These are phyloP conservation scores for Musa acuminata DNA, from an alignment of 176 grass and related monocot species.

Conservation along the genomic window DNA sequence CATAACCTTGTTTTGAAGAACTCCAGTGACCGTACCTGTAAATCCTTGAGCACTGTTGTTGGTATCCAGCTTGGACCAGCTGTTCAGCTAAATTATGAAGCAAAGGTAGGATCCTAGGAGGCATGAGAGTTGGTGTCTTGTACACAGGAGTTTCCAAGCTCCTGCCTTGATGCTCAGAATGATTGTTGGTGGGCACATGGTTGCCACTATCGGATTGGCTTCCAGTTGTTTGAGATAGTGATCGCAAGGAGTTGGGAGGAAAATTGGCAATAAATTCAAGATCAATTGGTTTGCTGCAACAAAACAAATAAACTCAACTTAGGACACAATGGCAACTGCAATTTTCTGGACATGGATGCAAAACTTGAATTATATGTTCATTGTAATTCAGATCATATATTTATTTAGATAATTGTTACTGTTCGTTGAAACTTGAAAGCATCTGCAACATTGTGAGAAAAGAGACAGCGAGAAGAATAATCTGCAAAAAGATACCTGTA, in stretches of 20 bases:
- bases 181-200: not conserved
- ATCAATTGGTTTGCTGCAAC: conserved; percentile 81
- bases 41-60: conserved; percentile 52
- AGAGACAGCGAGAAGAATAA: not conserved
- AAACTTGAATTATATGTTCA: not conserved
- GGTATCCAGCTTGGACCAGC: conserved; percentile 71
- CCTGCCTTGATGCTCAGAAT: conserved; percentile 52
- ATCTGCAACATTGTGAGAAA: too few species aligned
- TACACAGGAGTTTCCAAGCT: conserved; percentile 60
- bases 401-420: not conserved
- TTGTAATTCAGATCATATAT: not conserved
- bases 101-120: conserved; percentile 66
- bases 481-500: too few species aligned
- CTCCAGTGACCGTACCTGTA: conserved; percentile 35
- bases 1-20: not conserved
- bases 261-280: conserved; percentile 71
- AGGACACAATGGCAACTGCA: not conserved
- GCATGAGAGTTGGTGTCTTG: conserved; percentile 67
- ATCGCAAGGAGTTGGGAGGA: conserved; percentile 55
- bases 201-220: conserved; percentile 18
- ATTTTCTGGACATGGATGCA: too few species aligned
- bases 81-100: conserved; percentile 90
- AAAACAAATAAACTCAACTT: conserved; percentile 10
- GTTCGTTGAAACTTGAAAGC: too few species aligned
- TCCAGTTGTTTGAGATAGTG: conserved; percentile 30